Evolutionary conservation across 495 filamentous ascomycete genomes (phyloP), one percentile per base, ranked within the genome.

Genomic region (Hypomontagnella monticulosa): DNA sequence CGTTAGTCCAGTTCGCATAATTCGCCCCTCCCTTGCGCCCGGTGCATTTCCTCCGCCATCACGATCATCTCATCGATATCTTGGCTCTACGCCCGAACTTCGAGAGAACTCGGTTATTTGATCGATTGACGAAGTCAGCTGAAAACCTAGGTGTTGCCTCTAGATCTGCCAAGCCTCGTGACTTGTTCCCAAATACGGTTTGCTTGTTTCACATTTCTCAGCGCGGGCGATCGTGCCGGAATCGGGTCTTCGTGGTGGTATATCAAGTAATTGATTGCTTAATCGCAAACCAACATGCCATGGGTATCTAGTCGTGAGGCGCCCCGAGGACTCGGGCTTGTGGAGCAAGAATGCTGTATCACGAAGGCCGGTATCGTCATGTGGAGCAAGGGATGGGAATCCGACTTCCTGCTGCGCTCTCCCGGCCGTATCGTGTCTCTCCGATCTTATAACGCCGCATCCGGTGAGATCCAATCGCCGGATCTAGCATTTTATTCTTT

Each of bases 351-450:
- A 51, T 58, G 47, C n/a, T 19, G 11, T 15, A 11, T 43, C 40
- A 20, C 23, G 23, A 27, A 27, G 20, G 41, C 18, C 54, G 40
- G 23, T 19, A 32, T 1, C 54, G 23, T 53, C 34, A n/a, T 42
- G 23, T 18, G 20, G 9, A 23, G 63, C 9, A 60, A 66, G 56
- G 63, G 50, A 61, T 56, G 50, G 4, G 10, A 15, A n/a, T 55
- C 37, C 38, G 43, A 44, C 38, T 51, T n/a, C 34, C 34, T 38
- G 38, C 19, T 41, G 34, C 49, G 37, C 50, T 44, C 4, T 18
- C 14, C 12, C 38, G 34, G 34, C 27, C 41, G 40, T 37, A 11
- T 18, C 15, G 23, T 15, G 40, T 7, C 51, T 18, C n/a, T 34
- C 60, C 38, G 44, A 14, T 37, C 56, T 51, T 38, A 46, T 14